Evolutionary conservation across 129 eudicot genomes (phyloP), one percentile per base, ranked within the genome.

Genomic region (Daucus carota): DNA sequence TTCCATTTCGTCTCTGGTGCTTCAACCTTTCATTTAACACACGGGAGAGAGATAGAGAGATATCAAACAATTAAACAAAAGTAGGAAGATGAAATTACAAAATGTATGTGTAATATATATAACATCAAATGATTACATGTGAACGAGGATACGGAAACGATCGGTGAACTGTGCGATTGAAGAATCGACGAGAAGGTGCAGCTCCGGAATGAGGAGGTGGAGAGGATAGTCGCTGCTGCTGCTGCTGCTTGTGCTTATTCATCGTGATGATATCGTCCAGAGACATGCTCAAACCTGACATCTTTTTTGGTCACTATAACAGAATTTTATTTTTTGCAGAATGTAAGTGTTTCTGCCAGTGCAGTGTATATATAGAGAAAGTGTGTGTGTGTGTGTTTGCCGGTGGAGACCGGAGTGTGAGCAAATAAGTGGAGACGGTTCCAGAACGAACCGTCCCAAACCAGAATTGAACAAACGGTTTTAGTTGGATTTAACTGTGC

Each of bases 191-290:
- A 63, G 84, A 63, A 1, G 90, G 87, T 24, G 86, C 88, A 10
- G 85, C 85, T 38, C 86, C 86, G 32, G 84, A 81, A 74, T 79
- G 69, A 70, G 84, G 85, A 83, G 81, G 63, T 75, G 80, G 72
- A 45, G 76, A 73, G 72, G 84, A 24, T 20, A 18, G 62, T 70
- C 40, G 40, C n/a, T n/a, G 40, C 5, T 36, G 40, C 40, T 2
- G 40, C 40, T 1, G 40, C 40, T 83, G 81, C 82, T 86, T 84
- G 82, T 83, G 76, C 84, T 84, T 86, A 77, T 84, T 86, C 78
- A 31, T 76, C 85, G 73, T 84, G 65, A 86, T 86, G 76, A 86
- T 75, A 77, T 86, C 87, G 33, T 86, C 90, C 48, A 86, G 88
- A 1, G 40, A 36, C 40, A 36, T 36, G 40, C 5, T 36, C 40